Evolutionary conservation across 768 basidiomycete species (phyloP).

Genomic region (Tylopilus felleus): DNA sequence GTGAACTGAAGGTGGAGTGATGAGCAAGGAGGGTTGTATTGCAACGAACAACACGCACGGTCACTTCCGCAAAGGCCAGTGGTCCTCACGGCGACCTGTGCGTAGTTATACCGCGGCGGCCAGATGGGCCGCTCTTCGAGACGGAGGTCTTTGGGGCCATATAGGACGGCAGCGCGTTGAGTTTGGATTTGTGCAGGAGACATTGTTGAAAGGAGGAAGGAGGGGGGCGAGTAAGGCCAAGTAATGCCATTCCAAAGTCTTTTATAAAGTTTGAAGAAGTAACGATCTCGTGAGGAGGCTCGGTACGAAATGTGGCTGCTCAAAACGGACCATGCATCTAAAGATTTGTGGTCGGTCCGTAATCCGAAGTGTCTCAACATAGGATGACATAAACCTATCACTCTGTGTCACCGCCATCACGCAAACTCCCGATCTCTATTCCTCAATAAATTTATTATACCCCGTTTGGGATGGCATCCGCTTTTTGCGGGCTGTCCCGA

Average conservation of each 20-base stretch:
- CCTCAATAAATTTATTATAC: conserved; percentile 18
- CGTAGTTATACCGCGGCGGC: conserved; percentile 69
- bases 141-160: conserved; percentile 80
- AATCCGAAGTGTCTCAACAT: conserved; percentile 23
- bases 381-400: conserved; percentile 30
- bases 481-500: conserved; percentile 10
- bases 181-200: conserved; percentile 48
- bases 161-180: conserved; percentile 75
- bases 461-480: conserved; percentile 20
- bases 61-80: conserved; percentile 93
- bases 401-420: conserved; percentile 23
- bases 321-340: conserved; percentile 17
- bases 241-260: conserved; percentile 27
- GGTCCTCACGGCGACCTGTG: conserved; percentile 72
- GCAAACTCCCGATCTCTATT: conserved; percentile 24
- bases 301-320: conserved; percentile 26
- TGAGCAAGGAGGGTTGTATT: conserved; percentile 1
- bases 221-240: conserved; percentile 23
- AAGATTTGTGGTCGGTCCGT: conserved; percentile 32
- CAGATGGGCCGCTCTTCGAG: conserved; percentile 70
- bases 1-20: conserved; percentile 55
- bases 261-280: conserved; percentile 32
- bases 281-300: conserved; percentile 35
- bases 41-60: conserved; percentile 41
- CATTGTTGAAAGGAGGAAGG: conserved; percentile 34